Evolutionary conservation across 2,329 filamentous ascomycete genomes (phyloP).

Genomic region (Xylaria digitata): DNA sequence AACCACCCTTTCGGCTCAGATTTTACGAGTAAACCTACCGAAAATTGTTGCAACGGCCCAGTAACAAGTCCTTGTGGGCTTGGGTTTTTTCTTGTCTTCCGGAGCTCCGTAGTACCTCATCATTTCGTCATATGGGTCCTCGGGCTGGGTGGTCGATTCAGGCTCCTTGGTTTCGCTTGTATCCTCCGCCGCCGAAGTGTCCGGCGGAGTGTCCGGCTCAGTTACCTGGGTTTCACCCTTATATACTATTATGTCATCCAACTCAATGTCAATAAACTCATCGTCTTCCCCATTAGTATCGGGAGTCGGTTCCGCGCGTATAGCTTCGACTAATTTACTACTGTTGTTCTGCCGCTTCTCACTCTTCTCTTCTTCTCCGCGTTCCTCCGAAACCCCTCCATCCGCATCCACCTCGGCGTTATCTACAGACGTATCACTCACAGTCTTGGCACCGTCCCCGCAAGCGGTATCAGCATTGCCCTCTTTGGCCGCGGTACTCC

Average conservation of each 20-base stretch:
- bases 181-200: neutral
- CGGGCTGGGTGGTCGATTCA: neutral
- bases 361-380: neutral
- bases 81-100: neutral
- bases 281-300: too few relatives aligned
- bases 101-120: neutral
- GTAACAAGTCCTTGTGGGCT: neutral
- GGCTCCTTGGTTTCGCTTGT: neutral
- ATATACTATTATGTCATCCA: neutral
- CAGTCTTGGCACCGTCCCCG: neutral
- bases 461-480: neutral
- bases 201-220: too few relatives aligned
- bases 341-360: neutral
- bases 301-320: too few relatives aligned
- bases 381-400: neutral
- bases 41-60: slow-evolving; percentile 7
- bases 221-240: neutral
- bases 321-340: neutral
- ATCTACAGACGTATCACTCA: neutral
- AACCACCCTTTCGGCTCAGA: neutral
- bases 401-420: neutral
- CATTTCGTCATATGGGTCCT: slow-evolving; percentile 12
- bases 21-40: neutral
- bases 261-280: slow-evolving; percentile 13
- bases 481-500: neutral